A percentile compares a stretch with the other conserved stretches of the same genome.
Evolutionary conservation across 768 basidiomycete genomes (phyloP).

Genomic region (Suillus sp.): DNA sequence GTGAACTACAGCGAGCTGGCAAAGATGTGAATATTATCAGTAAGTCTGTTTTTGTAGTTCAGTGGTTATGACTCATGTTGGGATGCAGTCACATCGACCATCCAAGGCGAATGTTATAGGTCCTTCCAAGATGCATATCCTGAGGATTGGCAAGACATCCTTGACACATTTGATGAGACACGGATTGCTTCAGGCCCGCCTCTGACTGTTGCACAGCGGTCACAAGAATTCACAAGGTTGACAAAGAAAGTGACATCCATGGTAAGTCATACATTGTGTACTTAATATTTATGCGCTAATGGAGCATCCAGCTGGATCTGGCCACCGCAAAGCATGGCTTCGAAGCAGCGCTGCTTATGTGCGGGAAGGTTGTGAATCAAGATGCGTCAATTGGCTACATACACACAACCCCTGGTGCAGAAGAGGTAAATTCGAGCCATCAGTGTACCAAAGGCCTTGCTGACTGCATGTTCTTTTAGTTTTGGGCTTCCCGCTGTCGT

Average conservation of each 20-base stretch:
- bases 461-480: background rate
- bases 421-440: background rate
- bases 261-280: background rate
- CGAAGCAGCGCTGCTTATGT: conserved; percentile 15
- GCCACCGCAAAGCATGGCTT: conserved; percentile 15
- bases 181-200: background rate
- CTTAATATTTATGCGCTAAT: background rate
- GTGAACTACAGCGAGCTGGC: background rate
- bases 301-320: conserved; percentile 7
- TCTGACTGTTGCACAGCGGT: background rate
- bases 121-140: background rate
- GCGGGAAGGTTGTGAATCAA: conserved; percentile 15
- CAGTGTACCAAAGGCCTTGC: background rate
- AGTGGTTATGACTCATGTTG: background rate
- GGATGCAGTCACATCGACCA: background rate
- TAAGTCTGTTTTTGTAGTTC: background rate
- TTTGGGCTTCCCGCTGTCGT: background rate
- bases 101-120: background rate
- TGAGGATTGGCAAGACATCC: background rate
- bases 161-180: background rate
- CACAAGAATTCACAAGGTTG: conserved; percentile 3
- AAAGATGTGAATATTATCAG: background rate
- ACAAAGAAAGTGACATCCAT: background rate
- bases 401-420: conserved; percentile 5
- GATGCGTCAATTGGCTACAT: conserved; percentile 7